Base-by-base conservation (phyloP, 108 stramenopile genomes). In the Cyclotella cryptica region DNA sequence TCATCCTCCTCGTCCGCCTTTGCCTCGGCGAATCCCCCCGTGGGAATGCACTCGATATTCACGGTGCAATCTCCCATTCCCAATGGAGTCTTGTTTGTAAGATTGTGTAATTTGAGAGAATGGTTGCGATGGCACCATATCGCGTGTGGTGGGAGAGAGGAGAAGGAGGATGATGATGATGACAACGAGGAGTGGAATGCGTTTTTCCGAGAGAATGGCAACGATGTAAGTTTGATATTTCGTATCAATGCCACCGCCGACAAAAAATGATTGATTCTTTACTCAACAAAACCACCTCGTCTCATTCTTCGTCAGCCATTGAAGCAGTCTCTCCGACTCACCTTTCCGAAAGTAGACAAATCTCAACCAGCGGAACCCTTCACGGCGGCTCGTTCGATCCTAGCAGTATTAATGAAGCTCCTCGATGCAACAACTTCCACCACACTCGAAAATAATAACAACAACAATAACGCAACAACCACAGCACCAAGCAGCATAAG, bases 21-120 rank as follows among this genome's bases (percentile, higher is more conserved):
- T 0, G 60, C 55, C 22, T 54, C 49, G 53, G 5, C 53, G 24
- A 80, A 77, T 49, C 92, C 94, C 13, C 92, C 94, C 17, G 84
- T 85, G 75, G 94, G 92, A 21, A 89, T 91, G 84, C 94, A 95
- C 66, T 89, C 89, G 11, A 87, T 89, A 47, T 95, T 93, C 67
- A 64, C 79, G 17, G 85, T 81, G 0, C 71, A 88, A 15, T 63
- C 79, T 17, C 91, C 92, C n/a, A 88, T 88, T 11, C 91, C 95
- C 2, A 89, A 86, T 43, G 80, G 86, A 12, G 83, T 87, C 28
- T 62, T 96, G 49, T 84, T 92, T 29, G 75, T 81, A 21, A 77
- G 90, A 11, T 82, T 96, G 39, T 72, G 87, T 59, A 75, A 85
- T 30, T 77, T 96, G 59, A 52, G 92, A 39, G 79, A 85, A 7